Conservation (phyloP, 2,329 filamentous ascomycete species). For the Byssoonygena ceratinophila region DNA sequence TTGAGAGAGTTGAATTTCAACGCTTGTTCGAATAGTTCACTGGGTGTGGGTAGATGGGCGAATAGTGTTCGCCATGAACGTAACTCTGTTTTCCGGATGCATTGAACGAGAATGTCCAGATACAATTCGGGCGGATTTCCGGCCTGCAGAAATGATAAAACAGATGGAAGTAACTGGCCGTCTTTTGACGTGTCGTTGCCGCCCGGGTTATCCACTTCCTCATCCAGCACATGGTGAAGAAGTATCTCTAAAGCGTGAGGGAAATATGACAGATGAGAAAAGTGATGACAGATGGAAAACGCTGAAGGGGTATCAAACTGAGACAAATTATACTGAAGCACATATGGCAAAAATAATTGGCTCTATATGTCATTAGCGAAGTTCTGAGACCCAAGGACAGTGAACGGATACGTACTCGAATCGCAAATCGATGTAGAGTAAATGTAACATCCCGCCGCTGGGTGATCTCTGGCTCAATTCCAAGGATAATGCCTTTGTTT, state of each 20-base stretch:
- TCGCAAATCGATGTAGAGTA: conserved; percentile 65
- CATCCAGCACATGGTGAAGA: conserved; percentile 84
- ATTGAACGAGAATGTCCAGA: conserved; percentile 90
- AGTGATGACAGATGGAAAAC: conserved; percentile 70
- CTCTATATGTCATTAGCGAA: conserved; percentile 46
- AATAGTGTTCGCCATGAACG: conserved; percentile 93
- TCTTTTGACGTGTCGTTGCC: neutral
- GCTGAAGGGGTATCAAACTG: conserved; percentile 70
- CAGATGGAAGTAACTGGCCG: conserved; percentile 37
- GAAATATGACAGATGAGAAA: conserved; percentile 81
- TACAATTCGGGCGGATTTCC: conserved; percentile 63
- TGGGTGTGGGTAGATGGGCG: conserved; percentile 75
- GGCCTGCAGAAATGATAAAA: conserved; percentile 55
- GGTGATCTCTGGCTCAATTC: conserved; percentile 85
- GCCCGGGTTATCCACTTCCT: conserved; percentile 65
- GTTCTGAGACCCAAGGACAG: neutral
- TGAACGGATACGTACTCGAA: conserved; percentile 55
- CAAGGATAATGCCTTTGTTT: conserved; percentile 81
- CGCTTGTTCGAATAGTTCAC: conserved; percentile 87
- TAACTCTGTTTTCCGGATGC: conserved; percentile 91
- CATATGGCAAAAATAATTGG: conserved; percentile 81
- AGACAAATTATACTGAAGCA: conserved; percentile 68
- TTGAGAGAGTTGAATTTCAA: conserved; percentile 76
- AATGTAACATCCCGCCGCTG: conserved; percentile 86
- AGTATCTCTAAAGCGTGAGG: conserved; percentile 85